A percentile compares a stretch with the other conserved stretches of the same genome.
These are phyloP conservation scores for Macroventuria anomochaeta DNA, from an alignment of 2,329 filamentous ascomycete species.

Conservation along the genomic window DNA sequence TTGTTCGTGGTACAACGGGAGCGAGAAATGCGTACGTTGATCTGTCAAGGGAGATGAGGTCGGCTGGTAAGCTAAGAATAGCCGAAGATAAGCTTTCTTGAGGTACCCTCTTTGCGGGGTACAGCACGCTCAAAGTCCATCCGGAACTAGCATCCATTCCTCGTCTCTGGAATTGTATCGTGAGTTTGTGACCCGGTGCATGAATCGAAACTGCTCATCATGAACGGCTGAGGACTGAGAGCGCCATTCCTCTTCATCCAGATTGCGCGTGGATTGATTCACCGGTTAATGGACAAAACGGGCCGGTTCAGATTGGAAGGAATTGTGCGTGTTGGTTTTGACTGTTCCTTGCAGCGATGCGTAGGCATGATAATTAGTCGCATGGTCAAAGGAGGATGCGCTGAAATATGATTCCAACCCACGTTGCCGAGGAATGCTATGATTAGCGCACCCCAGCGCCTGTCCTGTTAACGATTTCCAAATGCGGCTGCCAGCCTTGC, in stretches of 20 bases:
- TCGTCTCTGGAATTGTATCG: neutral
- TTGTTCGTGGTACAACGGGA: slow-evolving; percentile 3
- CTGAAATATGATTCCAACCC: neutral
- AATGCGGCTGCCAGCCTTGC: slow-evolving; percentile 2
- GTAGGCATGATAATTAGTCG: neutral
- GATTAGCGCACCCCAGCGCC: neutral
- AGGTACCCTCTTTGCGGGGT: slow-evolving; percentile 6
- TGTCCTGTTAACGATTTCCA: slow-evolving; percentile 4
- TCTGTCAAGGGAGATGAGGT: slow-evolving; percentile 8
- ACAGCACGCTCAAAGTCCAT: slow-evolving; percentile 1
- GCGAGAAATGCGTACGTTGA: slow-evolving; percentile 9
- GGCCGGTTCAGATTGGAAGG: neutral
- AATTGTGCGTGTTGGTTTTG: neutral
- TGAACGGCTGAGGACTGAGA: neutral
- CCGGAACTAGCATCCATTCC: neutral
- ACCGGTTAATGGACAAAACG: neutral
- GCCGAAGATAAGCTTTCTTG: slow-evolving; percentile 9
- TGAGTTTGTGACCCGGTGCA: neutral
- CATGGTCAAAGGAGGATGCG: slow-evolving; percentile 7
- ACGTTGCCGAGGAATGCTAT: slow-evolving; percentile 16
- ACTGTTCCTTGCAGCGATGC: slow-evolving; percentile 4
- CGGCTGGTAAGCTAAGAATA: slow-evolving; percentile 10
- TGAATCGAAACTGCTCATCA: neutral
- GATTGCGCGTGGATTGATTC: neutral
- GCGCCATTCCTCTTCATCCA: neutral